phyloP scores from a whole-genome alignment of 2,329 filamentous ascomycete genomes.

The Dactylellina parvicollis region DNA sequence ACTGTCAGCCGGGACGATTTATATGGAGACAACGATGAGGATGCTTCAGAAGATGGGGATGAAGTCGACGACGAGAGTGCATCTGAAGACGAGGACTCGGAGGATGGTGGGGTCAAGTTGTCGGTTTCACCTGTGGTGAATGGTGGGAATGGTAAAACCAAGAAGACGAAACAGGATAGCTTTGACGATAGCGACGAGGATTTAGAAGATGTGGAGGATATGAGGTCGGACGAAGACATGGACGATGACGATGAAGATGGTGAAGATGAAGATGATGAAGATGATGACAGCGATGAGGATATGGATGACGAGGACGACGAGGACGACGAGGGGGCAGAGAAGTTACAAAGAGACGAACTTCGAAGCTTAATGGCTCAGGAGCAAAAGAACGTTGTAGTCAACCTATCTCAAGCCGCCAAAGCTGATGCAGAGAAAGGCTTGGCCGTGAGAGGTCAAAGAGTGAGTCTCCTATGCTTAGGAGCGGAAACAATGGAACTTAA shows the following conservation, averaged over 20 bases:
- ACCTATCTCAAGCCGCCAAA: conserved; percentile 72
- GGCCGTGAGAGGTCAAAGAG: conserved; percentile 84
- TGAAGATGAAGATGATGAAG: conserved; percentile 55
- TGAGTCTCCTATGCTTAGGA: conserved; percentile 61
- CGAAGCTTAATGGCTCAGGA: conserved; percentile 75
- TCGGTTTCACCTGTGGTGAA: conserved; percentile 51
- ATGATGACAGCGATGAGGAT: conserved; percentile 56
- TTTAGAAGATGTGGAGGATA: conserved; percentile 60
- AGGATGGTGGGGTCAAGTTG: conserved; percentile 55
- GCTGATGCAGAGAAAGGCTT: conserved; percentile 84
- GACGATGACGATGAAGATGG: conserved; percentile 61
- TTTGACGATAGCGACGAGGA: conserved; percentile 63
- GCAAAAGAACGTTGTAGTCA: conserved; percentile 65
- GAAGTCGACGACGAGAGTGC: conserved; percentile 56
- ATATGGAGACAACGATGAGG: conserved; percentile 62
- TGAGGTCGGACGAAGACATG: conserved; percentile 64
- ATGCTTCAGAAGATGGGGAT: conserved; percentile 57
- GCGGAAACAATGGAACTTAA: neutral
- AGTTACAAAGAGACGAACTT: conserved; percentile 68
- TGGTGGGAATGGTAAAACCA: conserved; percentile 22
- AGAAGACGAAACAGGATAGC: conserved; percentile 50
- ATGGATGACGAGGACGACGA: conserved; percentile 60
- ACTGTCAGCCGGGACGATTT: conserved; percentile 76
- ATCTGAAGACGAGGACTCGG: conserved; percentile 55
- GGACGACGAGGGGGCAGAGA: conserved; percentile 59